Percentiles rank a stretch among this genome's conserved stretches.
phyloP scores from a whole-genome alignment of 2,329 filamentous ascomycete species.

The Juglanconis sp. region DNA sequence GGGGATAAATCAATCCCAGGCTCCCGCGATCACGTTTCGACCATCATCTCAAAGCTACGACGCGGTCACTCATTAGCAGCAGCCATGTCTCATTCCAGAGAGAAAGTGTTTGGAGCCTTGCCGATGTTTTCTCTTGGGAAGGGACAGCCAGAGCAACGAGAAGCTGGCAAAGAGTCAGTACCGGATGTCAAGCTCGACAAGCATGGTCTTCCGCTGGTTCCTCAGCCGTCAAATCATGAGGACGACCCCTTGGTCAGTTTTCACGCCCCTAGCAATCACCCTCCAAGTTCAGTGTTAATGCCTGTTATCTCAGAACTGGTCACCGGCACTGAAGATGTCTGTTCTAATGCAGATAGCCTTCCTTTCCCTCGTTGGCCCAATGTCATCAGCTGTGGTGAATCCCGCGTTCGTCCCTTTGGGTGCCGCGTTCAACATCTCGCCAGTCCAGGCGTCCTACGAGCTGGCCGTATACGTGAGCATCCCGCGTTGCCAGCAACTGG shows the following conservation, averaged over 20 bases:
- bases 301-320: constrained; percentile 22
- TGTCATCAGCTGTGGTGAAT: constrained; percentile 28
- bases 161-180: neutral
- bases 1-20: too few relatives aligned
- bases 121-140: neutral
- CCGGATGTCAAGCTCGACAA: constrained; percentile 18
- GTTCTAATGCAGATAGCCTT: constrained; percentile 28
- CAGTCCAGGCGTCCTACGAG: constrained; percentile 30
- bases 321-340: constrained; percentile 21
- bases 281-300: neutral
- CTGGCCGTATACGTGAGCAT: constrained; percentile 23
- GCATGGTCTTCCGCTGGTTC: constrained; percentile 23
- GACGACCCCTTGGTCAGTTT: constrained; percentile 23
- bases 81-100: neutral
- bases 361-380: constrained; percentile 29
- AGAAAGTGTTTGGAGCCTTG: neutral
- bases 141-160: neutral
- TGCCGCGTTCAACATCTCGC: constrained; percentile 28
- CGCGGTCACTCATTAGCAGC: neutral
- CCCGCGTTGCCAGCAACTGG: neutral
- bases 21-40: too few relatives aligned
- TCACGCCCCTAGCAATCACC: neutral
- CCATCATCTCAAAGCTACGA: too few relatives aligned
- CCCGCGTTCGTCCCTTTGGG: constrained; percentile 30
- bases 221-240: constrained; percentile 22